A percentile compares a stretch with the other conserved stretches of the same genome.
Evolutionary conservation across 2,329 filamentous ascomycete genomes (phyloP).

Genomic region (Coccinonectria pachysandricola): DNA sequence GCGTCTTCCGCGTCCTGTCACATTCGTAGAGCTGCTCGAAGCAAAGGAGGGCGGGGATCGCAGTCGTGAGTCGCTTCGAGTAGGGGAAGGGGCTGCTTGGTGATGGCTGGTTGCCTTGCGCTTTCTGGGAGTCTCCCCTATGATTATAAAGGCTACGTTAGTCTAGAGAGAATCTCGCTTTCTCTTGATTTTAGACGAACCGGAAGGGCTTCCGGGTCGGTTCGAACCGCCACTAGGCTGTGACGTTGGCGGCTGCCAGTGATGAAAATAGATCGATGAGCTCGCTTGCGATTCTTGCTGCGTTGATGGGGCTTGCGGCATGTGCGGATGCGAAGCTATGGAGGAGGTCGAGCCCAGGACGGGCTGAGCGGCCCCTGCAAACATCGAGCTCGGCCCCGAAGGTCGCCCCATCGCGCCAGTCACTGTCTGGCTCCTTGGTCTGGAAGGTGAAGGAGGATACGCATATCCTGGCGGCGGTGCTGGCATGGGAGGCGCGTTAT

Average conservation of each 20-base stretch:
- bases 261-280: slow-evolving; percentile 78
- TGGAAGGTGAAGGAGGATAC: slow-evolving; percentile 40
- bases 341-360: slow-evolving; percentile 14
- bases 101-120: slow-evolving; percentile 56
- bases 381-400: slow-evolving; percentile 22
- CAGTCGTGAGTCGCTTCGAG: slow-evolving; percentile 20
- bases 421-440: slow-evolving; percentile 40
- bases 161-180: slow-evolving; percentile 32
- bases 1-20: slow-evolving; percentile 15
- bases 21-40: slow-evolving; percentile 18
- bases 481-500: slow-evolving; percentile 23
- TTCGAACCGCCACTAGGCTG: slow-evolving; percentile 49
- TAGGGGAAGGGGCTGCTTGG: slow-evolving; percentile 16
- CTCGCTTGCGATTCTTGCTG: slow-evolving; percentile 51
- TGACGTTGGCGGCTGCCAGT: slow-evolving; percentile 76
- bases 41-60: slow-evolving; percentile 24
- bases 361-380: no score
- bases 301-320: slow-evolving; percentile 41
- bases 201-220: slow-evolving; percentile 64
- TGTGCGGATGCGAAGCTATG: slow-evolving; percentile 36
- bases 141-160: slow-evolving; percentile 32
- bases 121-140: slow-evolving; percentile 73
- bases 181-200: slow-evolving; percentile 52
- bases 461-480: slow-evolving; percentile 31
- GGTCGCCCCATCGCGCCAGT: slow-evolving; percentile 30